These are phyloP conservation scores for Atkinsonella hypoxylon DNA, from an alignment of 2,329 filamentous ascomycete genomes.

Conservation along the genomic window DNA sequence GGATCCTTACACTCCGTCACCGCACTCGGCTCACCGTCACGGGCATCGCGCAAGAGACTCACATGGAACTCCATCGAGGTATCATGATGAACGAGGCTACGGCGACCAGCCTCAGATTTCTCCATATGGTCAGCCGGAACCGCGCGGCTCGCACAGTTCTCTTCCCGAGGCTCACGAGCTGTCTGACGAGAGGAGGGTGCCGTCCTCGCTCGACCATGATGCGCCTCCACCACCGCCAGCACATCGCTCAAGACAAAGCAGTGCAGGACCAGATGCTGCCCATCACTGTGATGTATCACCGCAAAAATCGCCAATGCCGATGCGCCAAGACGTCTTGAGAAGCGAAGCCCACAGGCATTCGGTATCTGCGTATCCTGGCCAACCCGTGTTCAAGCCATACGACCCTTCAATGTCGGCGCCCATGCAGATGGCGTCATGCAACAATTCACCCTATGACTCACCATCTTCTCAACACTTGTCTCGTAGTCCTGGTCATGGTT, in stretches of 20 bases:
- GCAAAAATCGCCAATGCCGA: conserved; percentile 36
- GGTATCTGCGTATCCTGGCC: conserved; percentile 37
- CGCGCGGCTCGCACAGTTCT: conserved; percentile 22
- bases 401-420: conserved; percentile 33
- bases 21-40: conserved; percentile 18
- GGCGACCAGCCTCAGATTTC: conserved; percentile 18
- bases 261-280: conserved; percentile 29
- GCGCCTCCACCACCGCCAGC: conserved; percentile 45
- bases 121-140: conserved; percentile 27
- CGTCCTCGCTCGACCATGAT: conserved; percentile 27
- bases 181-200: conserved; percentile 22
- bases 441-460: conserved; percentile 21
- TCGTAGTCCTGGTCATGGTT: conserved; percentile 35
- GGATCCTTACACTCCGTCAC: conserved; percentile 24
- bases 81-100: conserved; percentile 26
- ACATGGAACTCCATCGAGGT: conserved; percentile 22
- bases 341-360: conserved; percentile 45
- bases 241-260: conserved; percentile 37
- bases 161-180: conserved; percentile 22
- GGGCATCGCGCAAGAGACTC: conserved; percentile 23
- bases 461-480: conserved; percentile 35
- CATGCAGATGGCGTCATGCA: conserved; percentile 17
- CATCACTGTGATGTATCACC: conserved; percentile 28
- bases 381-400: conserved; percentile 39
- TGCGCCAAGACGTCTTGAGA: conserved; percentile 47